Percentiles rank a stretch among this genome's conserved stretches.
Conservation (phyloP, 2,329 filamentous ascomycete species). For the Decorospora gaudefroyi region DNA sequence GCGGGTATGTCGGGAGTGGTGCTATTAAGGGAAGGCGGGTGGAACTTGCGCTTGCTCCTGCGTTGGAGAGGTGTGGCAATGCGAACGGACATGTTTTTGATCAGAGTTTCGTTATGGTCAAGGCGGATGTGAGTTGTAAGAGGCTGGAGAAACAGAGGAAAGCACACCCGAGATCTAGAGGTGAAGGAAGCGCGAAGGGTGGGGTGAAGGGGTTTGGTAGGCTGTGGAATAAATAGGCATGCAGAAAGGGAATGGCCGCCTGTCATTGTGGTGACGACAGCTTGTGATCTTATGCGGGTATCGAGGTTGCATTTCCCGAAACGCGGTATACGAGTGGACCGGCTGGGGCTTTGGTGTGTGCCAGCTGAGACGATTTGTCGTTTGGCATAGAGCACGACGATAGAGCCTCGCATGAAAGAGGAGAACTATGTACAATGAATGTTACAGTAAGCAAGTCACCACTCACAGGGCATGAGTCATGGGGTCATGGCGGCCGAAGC, state of each 20-base stretch:
- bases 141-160: conserved; percentile 33
- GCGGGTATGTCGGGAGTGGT: conserved; percentile 16
- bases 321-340: too few species aligned
- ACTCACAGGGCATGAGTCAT: too few species aligned
- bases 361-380: too few species aligned
- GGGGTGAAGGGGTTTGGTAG: conserved; percentile 18
- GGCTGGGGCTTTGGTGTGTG: too few species aligned
- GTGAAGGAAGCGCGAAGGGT: conserved; percentile 10
- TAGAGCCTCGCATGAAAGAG: too few species aligned
- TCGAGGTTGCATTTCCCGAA: too few species aligned
- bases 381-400: too few species aligned
- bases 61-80: conserved; percentile 46
- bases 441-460: too few species aligned
- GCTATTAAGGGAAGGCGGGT: conserved; percentile 32
- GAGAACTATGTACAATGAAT: too few species aligned
- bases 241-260: neutral
- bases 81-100: conserved; percentile 47
- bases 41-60: conserved; percentile 45
- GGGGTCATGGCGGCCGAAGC: too few species aligned
- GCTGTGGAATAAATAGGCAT: conserved; percentile 22
- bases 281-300: too few species aligned
- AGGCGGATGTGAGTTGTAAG: conserved; percentile 47
- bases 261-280: conserved; percentile 1
- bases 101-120: conserved; percentile 45
- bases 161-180: conserved; percentile 19